Base-by-base conservation (phyloP, 257 asterid genomes). In the Rhazya stricta region DNA sequence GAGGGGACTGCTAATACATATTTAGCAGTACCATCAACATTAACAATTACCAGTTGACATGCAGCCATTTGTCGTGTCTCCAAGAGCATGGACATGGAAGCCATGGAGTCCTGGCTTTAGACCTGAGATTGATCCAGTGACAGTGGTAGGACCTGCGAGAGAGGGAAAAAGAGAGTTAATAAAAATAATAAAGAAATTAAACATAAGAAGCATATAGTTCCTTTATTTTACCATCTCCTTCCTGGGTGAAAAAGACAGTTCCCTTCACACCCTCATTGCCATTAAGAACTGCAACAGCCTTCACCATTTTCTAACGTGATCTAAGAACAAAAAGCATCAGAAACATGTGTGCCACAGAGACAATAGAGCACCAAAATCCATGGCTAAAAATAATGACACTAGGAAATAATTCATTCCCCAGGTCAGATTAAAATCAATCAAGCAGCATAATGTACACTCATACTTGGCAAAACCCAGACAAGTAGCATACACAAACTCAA, bases 11-110 rank as follows among this genome's bases (percentile, higher is more conserved):
- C 30, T 11, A 56, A 37, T 9, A 66, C n/a, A 45, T 11, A 10
- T 42, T 11, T 45, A 15, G 11, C 4, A n/a, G 9, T 41, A 68
- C 21, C 4, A 8, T 39, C 32, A 46, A 61, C 9, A 36, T 7
- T 1, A 65, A 75, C 63, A 67, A 66, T 83, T 86, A 94, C 99
- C 99, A 21, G 99, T 92, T 45, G 98, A 95, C 94, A 91, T 78
- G 78, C 99, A 92, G 46, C 99, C 99, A 21, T 95, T 92, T 82
- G 99, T 95, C 72, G 99, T 92, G 91, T 95, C 99, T 74, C 99
- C 99, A 77, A 95, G 98, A 54, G 97, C 96, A 73, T 95, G 98
- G 74, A 95, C 96, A 71, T 95, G 99, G 83, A 95, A 95, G 77
- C 99, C 99, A 68, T 95, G 99, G 51, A 39, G 89, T 56, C 99